Percentiles rank a stretch among this genome's conserved stretches.
These are phyloP conservation scores for Calonectria hawksworthii DNA, from an alignment of 2,329 filamentous ascomycete genomes.

Conservation along the genomic window DNA sequence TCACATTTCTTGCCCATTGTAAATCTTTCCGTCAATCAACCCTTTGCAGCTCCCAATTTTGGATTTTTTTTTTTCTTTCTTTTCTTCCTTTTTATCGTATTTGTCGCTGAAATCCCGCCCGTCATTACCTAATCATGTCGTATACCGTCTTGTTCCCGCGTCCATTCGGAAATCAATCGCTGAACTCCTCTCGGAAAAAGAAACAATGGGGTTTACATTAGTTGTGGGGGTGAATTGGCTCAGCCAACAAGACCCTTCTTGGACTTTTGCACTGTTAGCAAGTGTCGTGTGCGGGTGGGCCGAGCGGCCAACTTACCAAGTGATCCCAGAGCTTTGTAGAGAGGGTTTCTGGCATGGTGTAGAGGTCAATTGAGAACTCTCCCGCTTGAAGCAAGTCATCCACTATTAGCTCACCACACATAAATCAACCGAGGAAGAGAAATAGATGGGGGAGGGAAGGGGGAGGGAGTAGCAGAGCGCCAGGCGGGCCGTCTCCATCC, in stretches of 20 bases:
- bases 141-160: conserved; percentile 38
- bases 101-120: background rate
- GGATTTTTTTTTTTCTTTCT: background rate
- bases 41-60: background rate
- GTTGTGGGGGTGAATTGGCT: conserved; percentile 27
- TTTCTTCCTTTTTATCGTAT: conserved; percentile 10
- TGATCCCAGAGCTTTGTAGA: conserved; percentile 98
- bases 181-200: conserved; percentile 31
- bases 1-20: background rate
- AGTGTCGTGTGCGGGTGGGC: background rate
- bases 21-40: conserved; percentile 14
- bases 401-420: conserved; percentile 51
- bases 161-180: conserved; percentile 38
- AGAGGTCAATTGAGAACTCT: conserved; percentile 98
- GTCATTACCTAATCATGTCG: conserved; percentile 44
- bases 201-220: conserved; percentile 39
- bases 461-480: background rate
- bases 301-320: conserved; percentile 58
- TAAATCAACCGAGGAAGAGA: conserved; percentile 48
- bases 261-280: conserved; percentile 39
- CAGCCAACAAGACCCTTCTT: conserved; percentile 59
- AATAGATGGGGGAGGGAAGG: conserved; percentile 1
- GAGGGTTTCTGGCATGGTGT: conserved; percentile 91
- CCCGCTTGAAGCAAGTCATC: conserved; percentile 72
- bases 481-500: background rate